A percentile compares a stretch with the other conserved stretches of the same genome.
Evolutionary conservation across 2,329 filamentous ascomycete genomes (phyloP).

Genomic region (Torrubiellomyces zombiae): DNA sequence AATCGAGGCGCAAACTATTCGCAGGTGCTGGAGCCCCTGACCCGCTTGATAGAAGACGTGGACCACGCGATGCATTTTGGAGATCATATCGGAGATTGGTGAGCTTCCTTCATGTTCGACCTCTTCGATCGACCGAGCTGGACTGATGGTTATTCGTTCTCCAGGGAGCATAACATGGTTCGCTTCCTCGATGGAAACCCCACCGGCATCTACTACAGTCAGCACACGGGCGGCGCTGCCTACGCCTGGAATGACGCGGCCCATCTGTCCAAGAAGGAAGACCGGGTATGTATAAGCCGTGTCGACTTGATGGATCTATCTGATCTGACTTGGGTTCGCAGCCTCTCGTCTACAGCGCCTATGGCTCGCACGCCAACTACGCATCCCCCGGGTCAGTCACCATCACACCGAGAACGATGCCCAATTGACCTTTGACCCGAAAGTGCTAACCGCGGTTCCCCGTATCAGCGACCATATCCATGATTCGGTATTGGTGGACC

Average conservation of each 20-base stretch:
- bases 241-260: conserved; percentile 10
- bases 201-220: conserved; percentile 12
- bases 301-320: not conserved
- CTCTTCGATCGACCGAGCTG: not conserved
- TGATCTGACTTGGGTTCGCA: conserved; percentile 2
- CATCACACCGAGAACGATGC: not conserved
- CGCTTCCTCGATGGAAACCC: conserved; percentile 12
- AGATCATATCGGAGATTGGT: conserved; percentile 13
- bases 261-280: conserved; percentile 8
- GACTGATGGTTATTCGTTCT: not conserved
- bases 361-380: conserved; percentile 15
- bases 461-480: conserved; percentile 11
- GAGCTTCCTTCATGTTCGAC: not conserved
- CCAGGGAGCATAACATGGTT: conserved; percentile 17
- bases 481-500: conserved; percentile 12
- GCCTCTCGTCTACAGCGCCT: conserved; percentile 14
- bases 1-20: conserved; percentile 12
- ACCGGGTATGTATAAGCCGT: conserved; percentile 8
- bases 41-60: conserved; percentile 6
- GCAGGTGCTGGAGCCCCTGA: conserved; percentile 11
- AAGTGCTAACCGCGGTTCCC: not conserved
- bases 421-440: not conserved
- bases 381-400: conserved; percentile 9
- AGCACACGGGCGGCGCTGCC: conserved; percentile 10
- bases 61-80: conserved; percentile 9